Conservation (phyloP, 257 asterid species). For the Jacaranda copaia region DNA sequence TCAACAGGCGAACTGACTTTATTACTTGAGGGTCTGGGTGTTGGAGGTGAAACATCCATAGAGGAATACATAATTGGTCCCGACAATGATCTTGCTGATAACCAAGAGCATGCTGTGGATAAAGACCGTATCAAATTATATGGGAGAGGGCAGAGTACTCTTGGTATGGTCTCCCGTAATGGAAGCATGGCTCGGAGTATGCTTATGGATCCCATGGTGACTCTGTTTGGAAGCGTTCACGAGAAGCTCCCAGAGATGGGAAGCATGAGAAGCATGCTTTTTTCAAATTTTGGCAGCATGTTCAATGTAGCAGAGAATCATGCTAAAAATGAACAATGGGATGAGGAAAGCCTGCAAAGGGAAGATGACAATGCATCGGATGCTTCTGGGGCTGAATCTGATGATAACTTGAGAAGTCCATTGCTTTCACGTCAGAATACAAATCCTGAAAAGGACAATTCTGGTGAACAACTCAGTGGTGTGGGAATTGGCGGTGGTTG, state of each 20-base stretch:
- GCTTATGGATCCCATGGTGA: conserved; percentile 88
- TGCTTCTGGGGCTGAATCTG: conserved; percentile 66
- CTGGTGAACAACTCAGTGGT: conserved; percentile 60
- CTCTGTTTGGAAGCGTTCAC: conserved; percentile 90
- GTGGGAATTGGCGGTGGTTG: conserved; percentile 98
- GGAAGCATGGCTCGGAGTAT: conserved; percentile 74
- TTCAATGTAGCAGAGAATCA: conserved; percentile 63
- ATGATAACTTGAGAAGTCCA: conserved; percentile 83
- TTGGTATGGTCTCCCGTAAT: conserved; percentile 72
- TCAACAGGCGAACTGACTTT: conserved; percentile 94
- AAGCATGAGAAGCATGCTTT: conserved; percentile 88
- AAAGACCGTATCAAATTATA: conserved; percentile 74
- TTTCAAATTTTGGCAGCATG: conserved; percentile 87
- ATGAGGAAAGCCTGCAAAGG: conserved; percentile 66
- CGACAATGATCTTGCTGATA: conserved; percentile 63
- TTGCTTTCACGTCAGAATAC: conserved; percentile 70
- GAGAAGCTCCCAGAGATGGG: conserved; percentile 78
- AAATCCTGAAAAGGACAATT: conserved; percentile 54
- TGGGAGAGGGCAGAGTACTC: conserved; percentile 79
- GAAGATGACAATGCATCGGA: conserved; percentile 57
- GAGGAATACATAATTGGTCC: conserved; percentile 89
- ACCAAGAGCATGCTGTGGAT: conserved; percentile 64
- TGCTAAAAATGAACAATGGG: conserved; percentile 67
- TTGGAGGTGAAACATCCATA: conserved; percentile 86
- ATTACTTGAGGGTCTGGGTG: conserved; percentile 78